phyloP scores from a whole-genome alignment of 768 basidiomycete genomes.

The Lactarius tabidus region DNA sequence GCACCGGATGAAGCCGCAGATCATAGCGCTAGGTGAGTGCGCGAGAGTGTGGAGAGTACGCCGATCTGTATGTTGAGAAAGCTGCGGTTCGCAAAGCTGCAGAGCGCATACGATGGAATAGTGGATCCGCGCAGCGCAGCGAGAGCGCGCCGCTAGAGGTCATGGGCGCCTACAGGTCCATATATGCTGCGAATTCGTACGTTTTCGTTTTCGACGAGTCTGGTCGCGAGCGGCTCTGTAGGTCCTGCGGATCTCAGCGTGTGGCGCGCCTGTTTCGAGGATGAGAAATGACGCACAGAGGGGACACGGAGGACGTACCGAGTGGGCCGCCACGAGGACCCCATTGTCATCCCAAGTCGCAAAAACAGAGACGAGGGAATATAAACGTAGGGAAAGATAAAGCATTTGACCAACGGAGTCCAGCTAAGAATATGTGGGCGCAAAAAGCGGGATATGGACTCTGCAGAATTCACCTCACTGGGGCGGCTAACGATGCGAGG shows the following conservation, averaged over 20 bases:
- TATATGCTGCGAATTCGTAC: slow-evolving; percentile 84
- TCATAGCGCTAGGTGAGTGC: slow-evolving; percentile 66
- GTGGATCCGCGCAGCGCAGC: slow-evolving; percentile 69
- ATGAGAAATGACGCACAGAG: neutral
- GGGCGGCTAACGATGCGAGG: too few relatives aligned
- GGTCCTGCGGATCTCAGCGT: slow-evolving; percentile 75
- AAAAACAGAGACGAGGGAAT: too few relatives aligned
- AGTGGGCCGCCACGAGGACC: too few relatives aligned
- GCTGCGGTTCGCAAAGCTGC: slow-evolving; percentile 86
- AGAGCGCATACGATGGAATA: slow-evolving; percentile 83
- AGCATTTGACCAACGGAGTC: too few relatives aligned
- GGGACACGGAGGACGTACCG: too few relatives aligned
- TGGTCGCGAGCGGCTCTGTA: slow-evolving; percentile 79
- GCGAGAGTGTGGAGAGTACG: slow-evolving; percentile 61
- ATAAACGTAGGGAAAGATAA: too few relatives aligned
- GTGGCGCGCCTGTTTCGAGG: slow-evolving; percentile 54
- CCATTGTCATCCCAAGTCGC: too few relatives aligned
- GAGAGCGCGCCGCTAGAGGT: slow-evolving; percentile 50
- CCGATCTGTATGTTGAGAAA: slow-evolving; percentile 85
- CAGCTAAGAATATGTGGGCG: too few relatives aligned
- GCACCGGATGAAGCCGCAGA: too few relatives aligned
- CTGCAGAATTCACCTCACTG: too few relatives aligned
- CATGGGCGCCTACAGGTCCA: slow-evolving; percentile 48
- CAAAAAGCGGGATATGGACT: too few relatives aligned
- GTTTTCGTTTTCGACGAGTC: slow-evolving; percentile 83